A percentile compares a stretch with the other conserved stretches of the same genome.
Evolutionary conservation across 129 eudicot species (phyloP).

Genomic region (Ambrosia trifida): DNA sequence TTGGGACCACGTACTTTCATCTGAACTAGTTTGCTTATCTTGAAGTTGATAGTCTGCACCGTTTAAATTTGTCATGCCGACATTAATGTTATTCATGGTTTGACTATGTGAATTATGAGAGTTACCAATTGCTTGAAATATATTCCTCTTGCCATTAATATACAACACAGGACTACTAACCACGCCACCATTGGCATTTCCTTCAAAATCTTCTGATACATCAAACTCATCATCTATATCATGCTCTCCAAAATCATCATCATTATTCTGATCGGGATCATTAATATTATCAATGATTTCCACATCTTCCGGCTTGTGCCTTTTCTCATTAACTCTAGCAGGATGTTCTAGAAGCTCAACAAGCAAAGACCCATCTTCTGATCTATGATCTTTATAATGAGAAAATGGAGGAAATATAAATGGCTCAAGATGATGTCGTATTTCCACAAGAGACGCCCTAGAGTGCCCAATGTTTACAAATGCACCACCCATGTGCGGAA

Average conservation of each 20-base stretch:
- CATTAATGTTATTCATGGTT: slow-evolving; percentile 12
- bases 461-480: slow-evolving; percentile 86
- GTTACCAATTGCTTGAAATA: slow-evolving; percentile 39
- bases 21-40: slow-evolving; percentile 27
- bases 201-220: slow-evolving; percentile 39
- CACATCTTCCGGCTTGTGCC: slow-evolving; percentile 36
- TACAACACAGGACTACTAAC: slow-evolving; percentile 34
- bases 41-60: slow-evolving; percentile 30
- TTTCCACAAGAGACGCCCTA: slow-evolving; percentile 69
- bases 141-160: slow-evolving; percentile 34
- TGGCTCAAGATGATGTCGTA: slow-evolving; percentile 59
- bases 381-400: slow-evolving; percentile 41
- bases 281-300: slow-evolving; percentile 46
- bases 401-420: slow-evolving; percentile 73
- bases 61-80: slow-evolving; percentile 20
- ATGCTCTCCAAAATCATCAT: slow-evolving; percentile 60
- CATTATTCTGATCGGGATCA: slow-evolving; percentile 39
- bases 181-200: slow-evolving; percentile 57
- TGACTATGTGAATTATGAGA: slow-evolving; percentile 36
- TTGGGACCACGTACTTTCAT: slow-evolving; percentile 63
- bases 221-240: slow-evolving; percentile 53
- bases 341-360: slow-evolving; percentile 43
- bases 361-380: slow-evolving; percentile 35
- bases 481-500: slow-evolving; percentile 94
- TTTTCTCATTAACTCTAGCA: slow-evolving; percentile 41